Conservation (phyloP, 2,329 filamentous ascomycete genomes). For the Ceratocystis harringtonii region DNA sequence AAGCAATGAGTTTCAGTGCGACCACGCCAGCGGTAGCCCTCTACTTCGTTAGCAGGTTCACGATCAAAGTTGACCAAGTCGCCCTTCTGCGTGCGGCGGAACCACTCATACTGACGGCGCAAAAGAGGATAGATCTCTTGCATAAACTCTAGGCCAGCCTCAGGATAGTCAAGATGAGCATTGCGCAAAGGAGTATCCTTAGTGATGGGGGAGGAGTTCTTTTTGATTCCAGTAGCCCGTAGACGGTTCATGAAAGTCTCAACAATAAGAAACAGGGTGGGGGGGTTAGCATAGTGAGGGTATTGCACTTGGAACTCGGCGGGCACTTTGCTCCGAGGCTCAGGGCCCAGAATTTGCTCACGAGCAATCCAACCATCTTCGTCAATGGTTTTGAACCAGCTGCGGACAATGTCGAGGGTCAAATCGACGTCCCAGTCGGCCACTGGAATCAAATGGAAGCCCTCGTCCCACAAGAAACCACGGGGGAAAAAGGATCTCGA, state of each 20-base stretch:
- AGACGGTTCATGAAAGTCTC: constrained; percentile 73
- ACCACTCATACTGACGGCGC: constrained; percentile 86
- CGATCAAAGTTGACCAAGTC: constrained; percentile 87
- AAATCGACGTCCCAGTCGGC: constrained; percentile 90
- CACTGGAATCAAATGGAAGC: constrained; percentile 83
- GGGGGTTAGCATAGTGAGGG: constrained; percentile 93
- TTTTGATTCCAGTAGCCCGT: constrained; percentile 24
- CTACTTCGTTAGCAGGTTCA: constrained; percentile 71
- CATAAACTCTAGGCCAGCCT: constrained; percentile 56
- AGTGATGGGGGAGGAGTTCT: constrained; percentile 10
- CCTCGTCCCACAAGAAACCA: constrained; percentile 96
- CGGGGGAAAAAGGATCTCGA: constrained; percentile 92
- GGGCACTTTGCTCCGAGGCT: constrained; percentile 91
- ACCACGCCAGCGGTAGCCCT: constrained; percentile 90
- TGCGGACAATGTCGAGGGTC: constrained; percentile 72
- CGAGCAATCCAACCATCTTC: constrained; percentile 94
- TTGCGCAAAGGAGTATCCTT: constrained; percentile 16
- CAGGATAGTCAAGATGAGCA: constrained; percentile 24
- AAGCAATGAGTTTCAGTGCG: constrained; percentile 75
- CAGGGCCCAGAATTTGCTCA: constrained; percentile 82
- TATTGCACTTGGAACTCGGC: constrained; percentile 89
- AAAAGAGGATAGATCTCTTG: constrained; percentile 70
- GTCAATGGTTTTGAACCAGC: constrained; percentile 94
- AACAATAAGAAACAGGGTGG: constrained; percentile 81
- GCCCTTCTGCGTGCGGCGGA: constrained; percentile 77